phyloP scores from a whole-genome alignment of 768 basidiomycete genomes.

The Mrakia frigida region DNA sequence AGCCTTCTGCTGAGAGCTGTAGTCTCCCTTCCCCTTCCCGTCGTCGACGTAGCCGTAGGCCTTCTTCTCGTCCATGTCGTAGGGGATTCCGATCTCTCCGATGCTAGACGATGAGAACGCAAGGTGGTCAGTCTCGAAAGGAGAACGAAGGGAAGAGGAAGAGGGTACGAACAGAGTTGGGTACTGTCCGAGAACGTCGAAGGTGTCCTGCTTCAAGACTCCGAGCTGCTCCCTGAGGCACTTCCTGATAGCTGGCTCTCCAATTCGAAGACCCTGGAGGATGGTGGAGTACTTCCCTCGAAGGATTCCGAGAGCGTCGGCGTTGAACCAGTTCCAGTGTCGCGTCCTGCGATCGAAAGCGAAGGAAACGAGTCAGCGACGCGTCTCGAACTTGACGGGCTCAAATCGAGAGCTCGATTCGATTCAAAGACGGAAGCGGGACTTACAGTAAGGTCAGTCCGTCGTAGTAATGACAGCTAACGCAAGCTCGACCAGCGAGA shows the following conservation, averaged over 20 bases:
- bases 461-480: conserved; percentile 43
- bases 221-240: conserved; percentile 77
- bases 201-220: conserved; percentile 67
- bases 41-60: conserved; percentile 69
- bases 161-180: conserved; percentile 60
- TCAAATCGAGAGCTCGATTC: not conserved
- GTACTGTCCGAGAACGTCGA: conserved; percentile 57
- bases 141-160: not conserved
- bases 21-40: conserved; percentile 68
- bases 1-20: conserved; percentile 69
- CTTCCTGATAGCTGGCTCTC: conserved; percentile 73
- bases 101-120: conserved; percentile 45
- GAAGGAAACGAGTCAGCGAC: not conserved
- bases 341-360: conserved; percentile 27
- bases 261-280: conserved; percentile 69
- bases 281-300: conserved; percentile 56
- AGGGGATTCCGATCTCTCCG: conserved; percentile 68
- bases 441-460: conserved; percentile 43
- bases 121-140: not conserved
- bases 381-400: too few relatives aligned
- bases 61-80: conserved; percentile 80
- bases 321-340: conserved; percentile 52
- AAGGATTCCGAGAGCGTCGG: conserved; percentile 86
- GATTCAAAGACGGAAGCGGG: not conserved
- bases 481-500: conserved; percentile 38